Conservation (phyloP, 495 filamentous ascomycete species). For the Hypomontagnella submonticulosa region DNA sequence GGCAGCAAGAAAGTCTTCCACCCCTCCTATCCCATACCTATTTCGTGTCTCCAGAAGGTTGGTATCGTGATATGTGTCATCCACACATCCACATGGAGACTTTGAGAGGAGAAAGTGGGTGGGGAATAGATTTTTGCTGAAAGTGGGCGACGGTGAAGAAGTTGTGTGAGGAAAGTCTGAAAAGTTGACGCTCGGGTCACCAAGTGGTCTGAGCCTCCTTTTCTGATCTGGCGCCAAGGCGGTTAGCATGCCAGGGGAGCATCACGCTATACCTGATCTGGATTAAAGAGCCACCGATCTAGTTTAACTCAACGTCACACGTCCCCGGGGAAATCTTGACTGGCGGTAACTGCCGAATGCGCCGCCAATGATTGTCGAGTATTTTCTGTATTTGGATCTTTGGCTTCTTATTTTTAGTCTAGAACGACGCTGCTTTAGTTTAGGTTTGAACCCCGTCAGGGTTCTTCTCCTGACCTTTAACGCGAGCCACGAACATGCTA, state of each 20-base stretch:
- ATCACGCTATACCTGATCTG: not conserved
- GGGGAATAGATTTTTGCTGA: constrained; percentile 24
- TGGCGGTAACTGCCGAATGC: constrained; percentile 43
- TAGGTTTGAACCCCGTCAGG: constrained; percentile 34
- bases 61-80: constrained; percentile 32
- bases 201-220: constrained; percentile 26
- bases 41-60: constrained; percentile 2
- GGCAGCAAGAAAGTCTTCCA: constrained; percentile 31
- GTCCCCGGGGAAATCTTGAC: constrained; percentile 28
- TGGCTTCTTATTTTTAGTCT: constrained; percentile 31
- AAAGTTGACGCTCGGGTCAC: constrained; percentile 11
- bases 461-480: constrained; percentile 20
- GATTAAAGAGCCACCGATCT: constrained; percentile 37
- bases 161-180: constrained; percentile 29
- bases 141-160: constrained; percentile 46
- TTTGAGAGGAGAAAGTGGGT: constrained; percentile 16
- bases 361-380: constrained; percentile 33
- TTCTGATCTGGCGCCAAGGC: constrained; percentile 41
- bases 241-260: constrained; percentile 37
- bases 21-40: constrained; percentile 7
- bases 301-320: constrained; percentile 48
- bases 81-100: constrained; percentile 9
- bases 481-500: constrained; percentile 33
- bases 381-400: constrained; percentile 9
- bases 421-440: constrained; percentile 39